Conservation (phyloP, 768 basidiomycete genomes). For the Agaricus blazei region DNA sequence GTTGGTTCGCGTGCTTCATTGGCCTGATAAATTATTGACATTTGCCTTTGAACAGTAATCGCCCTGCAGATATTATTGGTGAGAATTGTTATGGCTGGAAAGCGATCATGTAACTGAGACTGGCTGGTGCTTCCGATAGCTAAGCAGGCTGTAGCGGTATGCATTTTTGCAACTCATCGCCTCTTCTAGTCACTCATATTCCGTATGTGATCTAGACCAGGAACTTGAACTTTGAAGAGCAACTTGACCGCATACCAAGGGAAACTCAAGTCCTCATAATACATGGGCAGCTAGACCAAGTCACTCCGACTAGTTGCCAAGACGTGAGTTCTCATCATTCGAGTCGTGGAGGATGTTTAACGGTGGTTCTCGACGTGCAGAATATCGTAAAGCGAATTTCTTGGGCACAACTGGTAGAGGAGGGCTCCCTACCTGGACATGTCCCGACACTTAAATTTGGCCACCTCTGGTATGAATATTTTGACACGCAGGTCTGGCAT, state of each 20-base stretch:
- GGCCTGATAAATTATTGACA: not conserved
- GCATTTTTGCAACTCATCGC: constrained; percentile 3
- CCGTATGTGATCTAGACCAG: constrained; percentile 17
- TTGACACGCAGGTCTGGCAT: constrained; percentile 35
- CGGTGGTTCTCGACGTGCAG: constrained; percentile 3
- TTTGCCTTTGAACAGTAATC: constrained; percentile 14
- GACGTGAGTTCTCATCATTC: not conserved
- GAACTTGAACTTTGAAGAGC: constrained; percentile 24
- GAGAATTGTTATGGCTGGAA: not conserved
- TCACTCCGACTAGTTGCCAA: constrained; percentile 23
- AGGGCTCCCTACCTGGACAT: constrained; percentile 28
- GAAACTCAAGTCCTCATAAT: constrained; percentile 34
- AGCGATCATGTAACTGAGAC: not conserved
- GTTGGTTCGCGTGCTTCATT: not conserved
- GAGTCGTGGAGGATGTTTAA: not conserved
- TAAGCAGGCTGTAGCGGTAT: constrained; percentile 24
- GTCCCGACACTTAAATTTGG: constrained; percentile 34
- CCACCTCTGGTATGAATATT: constrained; percentile 44
- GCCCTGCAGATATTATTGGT: constrained; percentile 24
- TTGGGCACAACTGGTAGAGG: constrained; percentile 29
- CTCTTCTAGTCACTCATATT: not conserved
- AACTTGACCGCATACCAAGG: constrained; percentile 22
- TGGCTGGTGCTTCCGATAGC: constrained; percentile 11
- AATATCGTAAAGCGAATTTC: constrained; percentile 32
- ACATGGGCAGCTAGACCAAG: constrained; percentile 34